phyloP scores from a whole-genome alignment of 768 basidiomycete species.

The Astraeus odoratus region DNA sequence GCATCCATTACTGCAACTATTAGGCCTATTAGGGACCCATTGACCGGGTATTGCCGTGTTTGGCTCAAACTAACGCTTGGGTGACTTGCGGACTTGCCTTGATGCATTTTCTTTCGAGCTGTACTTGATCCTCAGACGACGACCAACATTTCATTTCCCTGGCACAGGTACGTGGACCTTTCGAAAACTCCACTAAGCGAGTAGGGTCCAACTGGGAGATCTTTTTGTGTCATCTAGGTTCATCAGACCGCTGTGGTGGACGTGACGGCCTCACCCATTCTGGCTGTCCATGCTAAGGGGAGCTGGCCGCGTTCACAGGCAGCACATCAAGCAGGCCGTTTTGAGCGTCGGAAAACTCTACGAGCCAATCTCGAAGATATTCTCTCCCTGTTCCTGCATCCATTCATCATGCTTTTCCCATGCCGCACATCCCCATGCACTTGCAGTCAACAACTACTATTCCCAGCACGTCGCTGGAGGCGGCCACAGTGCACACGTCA shows the following conservation, averaged over 20 bases:
- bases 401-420: slow-evolving; percentile 20
- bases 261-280: slow-evolving; percentile 29
- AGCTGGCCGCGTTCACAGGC: slow-evolving; percentile 47
- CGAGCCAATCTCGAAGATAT: slow-evolving; percentile 10
- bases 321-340: slow-evolving; percentile 39
- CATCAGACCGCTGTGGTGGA: slow-evolving; percentile 30
- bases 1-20: no score
- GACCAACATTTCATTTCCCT: not conserved
- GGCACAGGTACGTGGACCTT: slow-evolving; percentile 1
- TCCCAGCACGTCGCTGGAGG: slow-evolving; percentile 1
- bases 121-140: not conserved
- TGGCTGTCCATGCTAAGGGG: slow-evolving; percentile 74
- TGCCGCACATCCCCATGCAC: slow-evolving; percentile 10
- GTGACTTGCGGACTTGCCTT: not conserved
- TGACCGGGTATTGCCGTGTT: not conserved
- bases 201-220: not conserved
- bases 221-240: slow-evolving; percentile 5
- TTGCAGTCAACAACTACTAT: slow-evolving; percentile 10
- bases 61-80: no score
- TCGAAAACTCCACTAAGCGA: not conserved
- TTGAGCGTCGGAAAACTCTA: slow-evolving; percentile 14
- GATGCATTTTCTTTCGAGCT: not conserved
- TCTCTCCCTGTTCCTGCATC: slow-evolving; percentile 5
- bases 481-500: slow-evolving; percentile 4
- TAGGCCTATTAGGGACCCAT: no score